Conservation (phyloP, 2,329 filamentous ascomycete genomes). For the Aspergillus arachidicola region DNA sequence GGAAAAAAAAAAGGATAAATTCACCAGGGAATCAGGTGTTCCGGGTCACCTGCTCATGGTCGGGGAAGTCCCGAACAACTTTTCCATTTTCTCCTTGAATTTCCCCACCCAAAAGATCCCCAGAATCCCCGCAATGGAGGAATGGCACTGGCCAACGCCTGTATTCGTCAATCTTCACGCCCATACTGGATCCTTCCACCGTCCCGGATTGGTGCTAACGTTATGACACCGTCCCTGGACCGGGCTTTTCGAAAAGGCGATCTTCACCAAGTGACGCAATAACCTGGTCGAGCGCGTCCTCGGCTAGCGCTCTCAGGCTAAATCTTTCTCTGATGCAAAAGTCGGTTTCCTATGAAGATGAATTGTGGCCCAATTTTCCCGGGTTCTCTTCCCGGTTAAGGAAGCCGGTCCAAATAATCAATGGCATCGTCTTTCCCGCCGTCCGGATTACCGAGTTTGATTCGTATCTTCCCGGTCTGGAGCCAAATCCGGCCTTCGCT, state of each 20-base stretch:
- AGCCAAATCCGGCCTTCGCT: background rate
- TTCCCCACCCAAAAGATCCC: background rate
- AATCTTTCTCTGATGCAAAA: background rate
- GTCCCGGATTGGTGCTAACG: background rate
- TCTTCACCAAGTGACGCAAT: background rate
- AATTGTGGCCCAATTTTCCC: background rate
- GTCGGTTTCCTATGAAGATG: background rate
- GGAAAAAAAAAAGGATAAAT: background rate
- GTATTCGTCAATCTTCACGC: slow-evolving; percentile 1
- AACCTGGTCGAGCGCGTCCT: background rate
- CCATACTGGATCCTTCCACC: background rate
- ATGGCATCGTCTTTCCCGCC: background rate
- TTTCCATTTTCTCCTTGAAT: background rate
- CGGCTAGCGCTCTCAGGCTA: background rate
- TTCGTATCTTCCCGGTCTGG: background rate
- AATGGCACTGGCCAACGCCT: background rate
- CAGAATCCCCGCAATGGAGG: background rate
- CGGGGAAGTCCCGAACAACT: background rate
- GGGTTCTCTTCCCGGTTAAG: background rate
- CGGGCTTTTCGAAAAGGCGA: background rate
- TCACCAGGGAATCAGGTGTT: background rate
- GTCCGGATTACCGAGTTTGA: background rate
- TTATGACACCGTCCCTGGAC: background rate
- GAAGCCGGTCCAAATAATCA: background rate
- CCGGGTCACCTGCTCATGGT: slow-evolving; percentile 1